Evolutionary conservation across 306 rosid genomes (phyloP), one percentile per base, ranked within the genome.

Genomic region (Arachis stenosperma): DNA sequence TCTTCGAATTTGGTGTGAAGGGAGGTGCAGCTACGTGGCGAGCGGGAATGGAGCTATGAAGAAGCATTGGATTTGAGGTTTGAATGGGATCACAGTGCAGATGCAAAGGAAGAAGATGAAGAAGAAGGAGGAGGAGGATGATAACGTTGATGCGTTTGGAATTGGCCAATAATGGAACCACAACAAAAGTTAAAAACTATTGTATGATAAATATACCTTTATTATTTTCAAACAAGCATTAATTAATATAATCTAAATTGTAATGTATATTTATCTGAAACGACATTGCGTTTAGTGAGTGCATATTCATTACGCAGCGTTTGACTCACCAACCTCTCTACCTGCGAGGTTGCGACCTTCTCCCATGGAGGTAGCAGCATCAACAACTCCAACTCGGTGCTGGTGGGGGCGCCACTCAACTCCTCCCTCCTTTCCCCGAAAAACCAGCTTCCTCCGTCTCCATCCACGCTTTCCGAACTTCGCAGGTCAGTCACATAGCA

Each of bases 1-100:
- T 4, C 13, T 4, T 66, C 15, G 66, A 73, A 3, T 5, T 6
- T 11, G 40, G 52, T 44, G 70, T 59, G 7, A 85, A 10, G 9
- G 84, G 76, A 66, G 86, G 86, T 11, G 79, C 48, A 29, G 61
- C 59, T 4, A 74, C 54, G 39, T 79, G 70, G 57, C 30, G 57
- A 52, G 57, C 74, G 9, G 7, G 27, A n/a, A 33, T 33, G 37
- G 37, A 33, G 37, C 72, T 79, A 46, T 79, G 72, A 79, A 74
- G 67, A 69, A 74, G 72, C 83, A 79, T 79, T 67, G 36, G 44
- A 2, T 4, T 39, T 40, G 9, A 7, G 12, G 53, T 47, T 4
- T 47, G n/a, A 47, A n/a, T 13, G 37, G 8, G 67, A 71, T 71
- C 76, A 47, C 75, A 54, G 40, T 2, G 46, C 48, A 7, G 7